These are phyloP conservation scores for Penicillium mononematosum DNA, from an alignment of 495 filamentous ascomycete genomes.

Conservation along the genomic window DNA sequence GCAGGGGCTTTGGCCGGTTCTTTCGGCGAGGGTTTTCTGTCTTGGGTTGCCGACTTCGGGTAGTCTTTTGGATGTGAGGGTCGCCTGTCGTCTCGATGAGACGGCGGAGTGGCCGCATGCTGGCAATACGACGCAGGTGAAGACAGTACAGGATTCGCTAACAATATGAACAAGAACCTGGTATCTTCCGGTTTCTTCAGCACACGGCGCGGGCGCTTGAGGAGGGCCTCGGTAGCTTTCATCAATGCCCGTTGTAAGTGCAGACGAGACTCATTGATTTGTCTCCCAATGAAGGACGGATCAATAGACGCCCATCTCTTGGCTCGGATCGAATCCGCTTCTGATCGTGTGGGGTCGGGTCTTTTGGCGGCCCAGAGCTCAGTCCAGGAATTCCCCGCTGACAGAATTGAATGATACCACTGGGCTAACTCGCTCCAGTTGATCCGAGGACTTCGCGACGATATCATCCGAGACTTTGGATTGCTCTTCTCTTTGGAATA, in stretches of 20 bases:
- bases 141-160: conserved; percentile 78
- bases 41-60: conserved; percentile 20
- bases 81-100: conserved; percentile 27
- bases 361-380: conserved; percentile 47
- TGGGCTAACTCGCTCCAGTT: conserved; percentile 70
- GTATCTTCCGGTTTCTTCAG: conserved; percentile 68
- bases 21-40: conserved; percentile 24
- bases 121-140: conserved; percentile 19
- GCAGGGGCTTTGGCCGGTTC: conserved; percentile 12
- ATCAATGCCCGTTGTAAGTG: conserved; percentile 69
- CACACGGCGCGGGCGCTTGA: conserved; percentile 79
- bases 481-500: conserved; percentile 28
- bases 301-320: conserved; percentile 36
- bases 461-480: conserved; percentile 45
- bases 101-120: neutral
- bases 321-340: conserved; percentile 26
- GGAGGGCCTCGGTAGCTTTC: conserved; percentile 77
- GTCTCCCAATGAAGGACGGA: conserved; percentile 52
- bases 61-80: conserved; percentile 31
- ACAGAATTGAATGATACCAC: conserved; percentile 74
- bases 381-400: conserved; percentile 62
- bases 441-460: conserved; percentile 63
- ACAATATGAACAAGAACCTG: conserved; percentile 78
- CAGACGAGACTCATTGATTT: conserved; percentile 64
- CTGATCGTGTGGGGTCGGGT: conserved; percentile 25